Conservation (phyloP, 495 filamentous ascomycete genomes). For the Paragyromitra xinjiangensis region DNA sequence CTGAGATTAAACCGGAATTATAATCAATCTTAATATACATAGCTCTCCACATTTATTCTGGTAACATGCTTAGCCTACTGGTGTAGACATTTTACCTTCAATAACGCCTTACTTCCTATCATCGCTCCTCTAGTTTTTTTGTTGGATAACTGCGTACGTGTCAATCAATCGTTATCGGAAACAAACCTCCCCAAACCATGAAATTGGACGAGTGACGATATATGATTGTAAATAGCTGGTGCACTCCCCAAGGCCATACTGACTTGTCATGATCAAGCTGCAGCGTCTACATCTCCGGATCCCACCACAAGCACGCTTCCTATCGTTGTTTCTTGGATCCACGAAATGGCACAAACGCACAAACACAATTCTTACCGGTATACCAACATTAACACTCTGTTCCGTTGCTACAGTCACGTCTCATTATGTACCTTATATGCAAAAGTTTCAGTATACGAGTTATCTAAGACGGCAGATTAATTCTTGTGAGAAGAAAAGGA, state of each 20-base stretch:
- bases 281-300: background rate
- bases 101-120: background rate
- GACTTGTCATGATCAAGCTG: background rate
- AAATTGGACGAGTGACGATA: background rate
- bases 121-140: background rate
- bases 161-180: background rate
- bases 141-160: background rate
- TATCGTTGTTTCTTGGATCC: background rate
- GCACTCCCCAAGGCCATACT: background rate
- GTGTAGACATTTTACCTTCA: background rate
- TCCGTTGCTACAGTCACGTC: no score
- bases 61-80: background rate
- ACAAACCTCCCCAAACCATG: background rate
- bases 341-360: background rate
- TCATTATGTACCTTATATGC: no score
- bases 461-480: no score
- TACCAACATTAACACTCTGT: no score
- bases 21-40: conserved; percentile 4
- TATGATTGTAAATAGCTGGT: background rate
- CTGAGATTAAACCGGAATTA: conserved; percentile 18
- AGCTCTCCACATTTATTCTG: conserved; percentile 22
- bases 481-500: no score
- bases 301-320: background rate
- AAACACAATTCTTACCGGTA: background rate
- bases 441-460: no score